Evolutionary conservation across 2,329 filamentous ascomycete genomes (phyloP).

Genomic region (Cladosporium sp.): DNA sequence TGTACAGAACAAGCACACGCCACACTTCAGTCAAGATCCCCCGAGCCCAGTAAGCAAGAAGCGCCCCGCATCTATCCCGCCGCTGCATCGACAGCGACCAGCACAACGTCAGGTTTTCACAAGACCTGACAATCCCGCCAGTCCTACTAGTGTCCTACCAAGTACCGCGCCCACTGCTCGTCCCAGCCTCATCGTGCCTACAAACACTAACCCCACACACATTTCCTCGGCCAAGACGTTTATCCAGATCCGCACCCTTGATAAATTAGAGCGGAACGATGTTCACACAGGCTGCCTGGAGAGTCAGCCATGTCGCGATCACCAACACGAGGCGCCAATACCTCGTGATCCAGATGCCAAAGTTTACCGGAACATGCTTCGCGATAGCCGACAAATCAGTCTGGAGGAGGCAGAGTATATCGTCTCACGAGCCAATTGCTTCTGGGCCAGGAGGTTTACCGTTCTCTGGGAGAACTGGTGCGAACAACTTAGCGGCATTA

Average conservation of each 20-base stretch:
- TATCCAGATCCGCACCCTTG: not conserved
- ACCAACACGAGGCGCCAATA: not conserved
- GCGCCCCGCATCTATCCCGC: not conserved
- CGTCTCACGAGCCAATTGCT: not conserved
- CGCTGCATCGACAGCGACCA: not conserved
- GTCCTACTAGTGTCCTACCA: not conserved
- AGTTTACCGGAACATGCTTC: not conserved
- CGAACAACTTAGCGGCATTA: not conserved
- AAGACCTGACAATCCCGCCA: not conserved
- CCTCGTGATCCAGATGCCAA: not conserved
- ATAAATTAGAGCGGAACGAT: not conserved
- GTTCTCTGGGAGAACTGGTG: not conserved
- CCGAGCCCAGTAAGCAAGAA: not conserved
- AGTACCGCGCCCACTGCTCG: not conserved
- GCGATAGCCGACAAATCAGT: not conserved
- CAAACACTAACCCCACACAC: not conserved
- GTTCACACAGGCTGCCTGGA: not conserved
- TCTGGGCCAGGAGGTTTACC: conserved; percentile 3
- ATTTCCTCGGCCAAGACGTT: not conserved
- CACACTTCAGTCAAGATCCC: not conserved
- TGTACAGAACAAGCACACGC: not conserved
- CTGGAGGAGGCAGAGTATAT: conserved; percentile 9
- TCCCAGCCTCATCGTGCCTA: not conserved
- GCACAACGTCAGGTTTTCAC: not conserved
- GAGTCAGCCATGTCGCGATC: not conserved